Base-by-base conservation (phyloP, 805 yeast species). In the Martiniozyma abietophila region DNA sequence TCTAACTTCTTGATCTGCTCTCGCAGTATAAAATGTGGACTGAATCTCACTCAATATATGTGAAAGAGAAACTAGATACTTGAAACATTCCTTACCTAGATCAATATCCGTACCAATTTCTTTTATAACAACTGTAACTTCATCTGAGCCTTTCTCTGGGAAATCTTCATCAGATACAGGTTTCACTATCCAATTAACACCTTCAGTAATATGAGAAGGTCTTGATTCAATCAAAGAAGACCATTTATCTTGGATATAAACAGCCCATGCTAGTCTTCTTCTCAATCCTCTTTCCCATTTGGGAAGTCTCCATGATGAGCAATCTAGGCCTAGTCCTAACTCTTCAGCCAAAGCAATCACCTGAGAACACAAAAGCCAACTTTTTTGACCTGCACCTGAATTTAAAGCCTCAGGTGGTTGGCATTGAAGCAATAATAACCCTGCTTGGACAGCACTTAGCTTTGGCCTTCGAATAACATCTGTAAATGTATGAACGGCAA, bases 211-310 rank as follows among this genome's bases (percentile, higher is more conserved):
- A 54, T 85, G 95, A 1, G 95, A 79, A 2, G 95, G 94, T 27
- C 96, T 64, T 0, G 88, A 74, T 49, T 84, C 94, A 34, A 76
- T 73, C 31, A 88, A 59, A 2, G 95, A 65, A 8, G 80, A 67
- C 97, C 97, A 89, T 52, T 88, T 85, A 50, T 86, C 96, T 54
- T 86, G 94, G 33, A 81, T 64, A 65, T 75, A 89, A 2, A 86
- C 92, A 0, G 96, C 96, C 97, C 98, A 89, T 1, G 96, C 95
- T 31, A 89, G 59, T 39, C 97, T 65, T 46, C 84, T 72, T 34
- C 98, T 67, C 31, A 89, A 59, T 5, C 94, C 94, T 32, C 94
- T 67, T 51, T 89, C 98, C 97, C 97, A 92, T 47, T 80, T 78
- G 0, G 97, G 97, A 23, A 89, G 59, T 48, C 81, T 77, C 98